A percentile compares a stretch with the other conserved stretches of the same genome.
Conservation (phyloP, 2,329 filamentous ascomycete genomes). For the Fusarium sororula region DNA sequence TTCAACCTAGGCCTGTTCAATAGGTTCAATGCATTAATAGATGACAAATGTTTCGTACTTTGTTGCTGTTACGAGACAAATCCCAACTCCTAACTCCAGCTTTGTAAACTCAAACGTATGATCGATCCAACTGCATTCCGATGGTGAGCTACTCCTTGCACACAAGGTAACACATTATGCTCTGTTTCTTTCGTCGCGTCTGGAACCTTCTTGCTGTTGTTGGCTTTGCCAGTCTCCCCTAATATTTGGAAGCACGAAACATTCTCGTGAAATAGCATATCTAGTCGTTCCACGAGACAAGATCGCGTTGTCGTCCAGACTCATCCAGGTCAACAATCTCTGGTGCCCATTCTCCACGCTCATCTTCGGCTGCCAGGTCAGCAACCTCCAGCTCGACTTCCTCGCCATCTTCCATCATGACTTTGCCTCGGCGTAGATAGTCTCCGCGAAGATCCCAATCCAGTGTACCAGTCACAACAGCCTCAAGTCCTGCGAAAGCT, state of each 20-base stretch:
- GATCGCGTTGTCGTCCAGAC: constrained; percentile 59
- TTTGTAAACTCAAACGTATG: neutral
- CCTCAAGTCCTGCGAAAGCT: constrained; percentile 55
- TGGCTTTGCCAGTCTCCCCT: neutral
- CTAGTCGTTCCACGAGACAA: constrained; percentile 59
- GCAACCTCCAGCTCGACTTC: constrained; percentile 57
- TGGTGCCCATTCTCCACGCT: constrained; percentile 62
- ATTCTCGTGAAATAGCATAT: constrained; percentile 1
- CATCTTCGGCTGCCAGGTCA: constrained; percentile 64
- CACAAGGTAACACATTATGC: neutral
- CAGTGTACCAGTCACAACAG: constrained; percentile 48
- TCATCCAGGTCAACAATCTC: constrained; percentile 64
- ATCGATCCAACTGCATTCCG: neutral
- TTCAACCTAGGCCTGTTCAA: neutral
- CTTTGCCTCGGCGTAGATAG: constrained; percentile 57
- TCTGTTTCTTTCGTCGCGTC: neutral
- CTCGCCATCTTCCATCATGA: constrained; percentile 64
- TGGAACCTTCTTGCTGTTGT: neutral
- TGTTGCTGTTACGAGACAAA: neutral
- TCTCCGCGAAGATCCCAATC: constrained; percentile 66
- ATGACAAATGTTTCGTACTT: neutral
- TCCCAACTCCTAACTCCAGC: constrained; percentile 4
- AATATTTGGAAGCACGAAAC: neutral
- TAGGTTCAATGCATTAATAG: neutral
- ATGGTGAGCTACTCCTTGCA: neutral